Evolutionary conservation across 1,284 basidiomycete species (phyloP).

Genomic region (Quambalaria eucalypti): DNA sequence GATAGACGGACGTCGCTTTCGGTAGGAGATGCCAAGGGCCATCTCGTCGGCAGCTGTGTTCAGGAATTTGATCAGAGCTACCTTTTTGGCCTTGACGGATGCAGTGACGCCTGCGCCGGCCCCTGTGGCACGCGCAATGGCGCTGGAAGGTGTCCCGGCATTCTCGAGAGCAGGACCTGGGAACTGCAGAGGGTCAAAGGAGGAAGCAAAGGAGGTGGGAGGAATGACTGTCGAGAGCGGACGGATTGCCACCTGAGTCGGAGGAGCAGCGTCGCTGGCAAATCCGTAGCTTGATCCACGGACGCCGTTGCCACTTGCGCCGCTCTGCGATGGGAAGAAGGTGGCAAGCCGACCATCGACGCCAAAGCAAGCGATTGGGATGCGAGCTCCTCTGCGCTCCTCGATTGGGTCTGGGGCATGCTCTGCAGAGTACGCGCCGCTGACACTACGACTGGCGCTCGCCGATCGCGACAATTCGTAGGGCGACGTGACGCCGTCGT

Average conservation of each 20-base stretch:
- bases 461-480: background rate
- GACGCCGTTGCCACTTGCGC: slow-evolving; percentile 2
- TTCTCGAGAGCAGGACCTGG: slow-evolving; percentile 40
- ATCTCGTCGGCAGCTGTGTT: slow-evolving; percentile 35
- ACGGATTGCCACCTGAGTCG: slow-evolving; percentile 21
- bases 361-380: slow-evolving; percentile 40
- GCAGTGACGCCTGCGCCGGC: slow-evolving; percentile 1
- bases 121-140: slow-evolving; percentile 28
- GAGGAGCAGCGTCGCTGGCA: slow-evolving; percentile 15
- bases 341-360: slow-evolving; percentile 39
- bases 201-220: slow-evolving; percentile 24
- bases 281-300: slow-evolving; percentile 13
- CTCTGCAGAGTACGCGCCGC: background rate
- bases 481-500: background rate
- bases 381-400: slow-evolving; percentile 22
- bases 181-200: slow-evolving; percentile 35
- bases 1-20: slow-evolving; percentile 22
- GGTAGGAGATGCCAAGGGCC: slow-evolving; percentile 34
- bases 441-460: background rate
- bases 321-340: slow-evolving; percentile 23
- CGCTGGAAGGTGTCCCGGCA: slow-evolving; percentile 13
- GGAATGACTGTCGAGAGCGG: slow-evolving; percentile 23
- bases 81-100: slow-evolving; percentile 31
- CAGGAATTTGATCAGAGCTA: slow-evolving; percentile 27
- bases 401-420: slow-evolving; percentile 21